Conservation (phyloP, 257 asterid species). For the Fraxinus pennsylvanica region DNA sequence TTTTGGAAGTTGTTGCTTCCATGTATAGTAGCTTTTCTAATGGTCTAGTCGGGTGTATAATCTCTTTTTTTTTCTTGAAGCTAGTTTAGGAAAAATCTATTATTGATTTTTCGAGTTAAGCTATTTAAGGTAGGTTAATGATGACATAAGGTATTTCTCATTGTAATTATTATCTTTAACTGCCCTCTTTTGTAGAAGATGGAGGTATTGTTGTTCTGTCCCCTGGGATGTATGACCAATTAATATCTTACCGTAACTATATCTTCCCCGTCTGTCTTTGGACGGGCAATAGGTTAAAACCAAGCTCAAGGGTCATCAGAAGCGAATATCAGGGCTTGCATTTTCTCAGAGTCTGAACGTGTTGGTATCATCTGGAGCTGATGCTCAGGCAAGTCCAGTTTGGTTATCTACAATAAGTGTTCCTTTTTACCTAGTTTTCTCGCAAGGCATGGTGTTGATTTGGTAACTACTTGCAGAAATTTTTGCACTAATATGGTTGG, state of each 20-base stretch:
- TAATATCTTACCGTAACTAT: neutral
- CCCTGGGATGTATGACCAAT: too few species aligned
- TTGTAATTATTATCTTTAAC: neutral
- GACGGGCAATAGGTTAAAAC: slow-evolving; percentile 61
- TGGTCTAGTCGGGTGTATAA: neutral
- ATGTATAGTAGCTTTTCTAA: neutral
- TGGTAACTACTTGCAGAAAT: neutral
- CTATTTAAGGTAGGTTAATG: slow-evolving; percentile 3
- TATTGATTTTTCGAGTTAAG: neutral
- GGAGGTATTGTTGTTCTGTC: neutral
- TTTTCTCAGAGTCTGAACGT: slow-evolving; percentile 82
- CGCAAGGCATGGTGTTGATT: neutral
- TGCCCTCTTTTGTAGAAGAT: neutral
- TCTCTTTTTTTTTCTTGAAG: neutral
- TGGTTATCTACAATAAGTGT: neutral
- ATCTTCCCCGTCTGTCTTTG: neutral
- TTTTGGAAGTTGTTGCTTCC: neutral
- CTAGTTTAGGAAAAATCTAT: neutral
- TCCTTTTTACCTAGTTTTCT: neutral
- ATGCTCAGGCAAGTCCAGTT: slow-evolving; percentile 69
- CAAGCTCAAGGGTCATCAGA: slow-evolving; percentile 94
- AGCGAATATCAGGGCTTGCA: slow-evolving; percentile 90
- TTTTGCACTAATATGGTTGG: slow-evolving; percentile 10
- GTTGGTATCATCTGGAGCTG: slow-evolving; percentile 95
- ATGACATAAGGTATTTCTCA: neutral